Conservation (phyloP, 1,284 basidiomycete genomes). For the Sporisorium exsertum region DNA sequence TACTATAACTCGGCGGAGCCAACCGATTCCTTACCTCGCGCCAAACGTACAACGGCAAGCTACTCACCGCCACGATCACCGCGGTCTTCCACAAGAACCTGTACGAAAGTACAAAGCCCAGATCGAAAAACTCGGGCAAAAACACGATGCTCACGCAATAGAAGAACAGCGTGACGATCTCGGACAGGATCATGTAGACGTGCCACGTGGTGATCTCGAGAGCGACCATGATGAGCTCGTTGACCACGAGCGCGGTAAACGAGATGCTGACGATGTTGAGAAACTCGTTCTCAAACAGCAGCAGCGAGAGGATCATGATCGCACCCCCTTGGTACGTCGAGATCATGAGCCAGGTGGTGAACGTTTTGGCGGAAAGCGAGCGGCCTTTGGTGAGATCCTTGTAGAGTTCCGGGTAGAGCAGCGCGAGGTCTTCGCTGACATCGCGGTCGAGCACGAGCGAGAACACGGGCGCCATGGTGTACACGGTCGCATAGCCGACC, state of each 20-base stretch:
- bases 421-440: constrained; percentile 92
- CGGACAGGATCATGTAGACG: constrained; percentile 92
- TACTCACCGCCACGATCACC: constrained; percentile 90
- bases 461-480: constrained; percentile 99
- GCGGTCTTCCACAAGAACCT: constrained; percentile 89
- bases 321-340: constrained; percentile 97
- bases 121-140: constrained; percentile 95
- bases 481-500: constrained; percentile 96
- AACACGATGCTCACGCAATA: constrained; percentile 94
- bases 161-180: constrained; percentile 86
- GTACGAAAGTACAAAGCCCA: constrained; percentile 87
- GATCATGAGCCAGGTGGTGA: constrained; percentile 98
- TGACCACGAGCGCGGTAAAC: constrained; percentile 93
- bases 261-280: constrained; percentile 98
- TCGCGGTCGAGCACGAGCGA: constrained; percentile 95
- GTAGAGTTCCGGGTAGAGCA: constrained; percentile 97
- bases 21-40: constrained; percentile 86
- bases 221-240: constrained; percentile 99
- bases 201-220: constrained; percentile 99
- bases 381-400: constrained; percentile 82
- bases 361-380: constrained; percentile 92
- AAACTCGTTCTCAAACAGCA: constrained; percentile 97
- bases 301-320: constrained; percentile 97
- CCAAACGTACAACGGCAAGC: constrained; percentile 89
- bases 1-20: constrained; percentile 93